Evolutionary conservation across 2,329 filamentous ascomycete genomes (phyloP).

Genomic region (Trichocomaceae sp.): DNA sequence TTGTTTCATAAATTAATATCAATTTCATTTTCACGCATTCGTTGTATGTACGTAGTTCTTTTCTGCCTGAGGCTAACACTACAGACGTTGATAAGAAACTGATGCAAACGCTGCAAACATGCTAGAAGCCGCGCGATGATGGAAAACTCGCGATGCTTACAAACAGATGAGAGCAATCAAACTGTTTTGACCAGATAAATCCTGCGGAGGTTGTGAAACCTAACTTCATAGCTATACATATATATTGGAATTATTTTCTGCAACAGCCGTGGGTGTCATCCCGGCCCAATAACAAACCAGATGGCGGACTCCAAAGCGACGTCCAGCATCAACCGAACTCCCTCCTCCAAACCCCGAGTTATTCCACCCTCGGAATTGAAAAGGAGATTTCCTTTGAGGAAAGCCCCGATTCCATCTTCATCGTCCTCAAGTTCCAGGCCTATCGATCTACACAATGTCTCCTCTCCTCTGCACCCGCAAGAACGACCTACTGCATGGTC

Average conservation of each 20-base stretch:
- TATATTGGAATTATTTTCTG: neutral
- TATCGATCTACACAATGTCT: constrained; percentile 5
- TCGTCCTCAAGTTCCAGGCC: neutral
- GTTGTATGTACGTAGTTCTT: neutral
- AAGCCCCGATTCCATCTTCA: neutral
- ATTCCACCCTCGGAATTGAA: constrained; percentile 18
- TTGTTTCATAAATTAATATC: neutral
- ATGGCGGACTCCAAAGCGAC: constrained; percentile 12
- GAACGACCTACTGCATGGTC: constrained; percentile 14
- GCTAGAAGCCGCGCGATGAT: neutral
- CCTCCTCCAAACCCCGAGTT: constrained; percentile 16
- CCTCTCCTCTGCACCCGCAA: neutral
- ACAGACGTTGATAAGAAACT: neutral
- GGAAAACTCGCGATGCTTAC: neutral
- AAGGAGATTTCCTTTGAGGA: constrained; percentile 9
- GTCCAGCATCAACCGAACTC: neutral
- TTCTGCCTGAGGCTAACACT: neutral
- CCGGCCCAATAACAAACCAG: neutral
- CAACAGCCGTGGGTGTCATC: neutral
- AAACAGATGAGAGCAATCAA: neutral
- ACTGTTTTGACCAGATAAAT: neutral
- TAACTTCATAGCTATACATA: neutral
- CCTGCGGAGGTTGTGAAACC: neutral
- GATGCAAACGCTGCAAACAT: constrained; percentile 19
- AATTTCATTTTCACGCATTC: neutral